A percentile compares a stretch with the other conserved stretches of the same genome.
These are phyloP conservation scores for Juglanconis oblonga DNA, from an alignment of 2,329 filamentous ascomycete species.

Conservation along the genomic window DNA sequence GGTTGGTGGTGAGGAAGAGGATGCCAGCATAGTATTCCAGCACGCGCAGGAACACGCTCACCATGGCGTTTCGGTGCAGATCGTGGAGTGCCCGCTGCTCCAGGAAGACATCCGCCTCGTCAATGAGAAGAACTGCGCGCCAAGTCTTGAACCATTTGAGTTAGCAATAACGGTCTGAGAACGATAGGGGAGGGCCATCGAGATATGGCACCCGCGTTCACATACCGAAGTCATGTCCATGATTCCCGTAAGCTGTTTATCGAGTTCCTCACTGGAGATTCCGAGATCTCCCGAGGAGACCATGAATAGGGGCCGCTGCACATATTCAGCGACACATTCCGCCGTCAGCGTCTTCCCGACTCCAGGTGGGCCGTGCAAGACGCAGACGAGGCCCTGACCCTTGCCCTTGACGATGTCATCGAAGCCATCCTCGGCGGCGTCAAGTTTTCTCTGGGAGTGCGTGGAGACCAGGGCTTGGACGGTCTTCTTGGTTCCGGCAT, in stretches of 20 bases:
- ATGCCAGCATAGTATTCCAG: slow-evolving; percentile 37
- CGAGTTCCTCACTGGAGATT: slow-evolving; percentile 11
- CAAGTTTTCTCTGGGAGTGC: slow-evolving; percentile 15
- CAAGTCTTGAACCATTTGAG: slow-evolving; percentile 6
- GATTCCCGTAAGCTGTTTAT: slow-evolving; percentile 9
- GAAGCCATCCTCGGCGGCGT: slow-evolving; percentile 7
- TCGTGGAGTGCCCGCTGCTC: slow-evolving; percentile 18
- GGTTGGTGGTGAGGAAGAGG: slow-evolving; percentile 41
- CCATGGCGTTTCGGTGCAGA: slow-evolving; percentile 18
- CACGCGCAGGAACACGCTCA: slow-evolving; percentile 22
- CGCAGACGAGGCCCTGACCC: slow-evolving; percentile 22
- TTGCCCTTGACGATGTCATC: slow-evolving; percentile 24
- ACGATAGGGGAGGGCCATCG: background rate
- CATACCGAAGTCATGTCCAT: slow-evolving; percentile 16
- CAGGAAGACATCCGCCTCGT: slow-evolving; percentile 24
- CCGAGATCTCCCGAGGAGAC: slow-evolving; percentile 27
- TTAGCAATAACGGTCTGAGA: background rate
- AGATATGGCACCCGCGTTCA: background rate
- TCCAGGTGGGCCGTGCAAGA: slow-evolving; percentile 30
- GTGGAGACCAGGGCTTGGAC: slow-evolving; percentile 29
- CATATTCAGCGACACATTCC: slow-evolving; percentile 32
- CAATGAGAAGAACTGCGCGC: slow-evolving; percentile 25
- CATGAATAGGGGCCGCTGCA: slow-evolving; percentile 32
- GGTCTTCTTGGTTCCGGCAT: slow-evolving; percentile 27
- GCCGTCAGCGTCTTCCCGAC: slow-evolving; percentile 35